Base-by-base conservation (phyloP, 2,329 filamentous ascomycete species). In the Ophiostoma piceae region DNA sequence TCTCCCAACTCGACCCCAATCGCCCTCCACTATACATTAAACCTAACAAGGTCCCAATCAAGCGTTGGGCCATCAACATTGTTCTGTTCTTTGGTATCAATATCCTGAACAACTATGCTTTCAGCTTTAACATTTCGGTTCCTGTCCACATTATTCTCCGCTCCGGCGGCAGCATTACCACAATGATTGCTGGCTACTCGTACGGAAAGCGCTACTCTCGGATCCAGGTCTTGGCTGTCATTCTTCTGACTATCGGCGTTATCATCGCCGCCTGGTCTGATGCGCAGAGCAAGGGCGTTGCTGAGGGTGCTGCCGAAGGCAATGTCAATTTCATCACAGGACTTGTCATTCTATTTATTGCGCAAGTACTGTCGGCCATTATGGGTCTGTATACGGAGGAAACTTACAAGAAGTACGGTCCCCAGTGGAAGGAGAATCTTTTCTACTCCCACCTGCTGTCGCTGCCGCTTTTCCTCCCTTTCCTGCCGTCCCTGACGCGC, bases 341-440 rank as follows among this genome's bases (percentile, higher is more conserved):
- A 2, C 89, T 99, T 14, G 79, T 85, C 2, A 90, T 99, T 67
- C 86, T 99, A 19, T 91, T 96, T 65, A 78, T 96, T 51, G 95
- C 95, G 1, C 95, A 99, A 80, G 80, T 96, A 4, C 85, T 98
- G 29, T 96, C 93, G 8, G 93, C 95, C 29, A 90, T 94, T 76
- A 97, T 98, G 90, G 95, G 95, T 4, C 86, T 97, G 39, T 98
- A 97, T 78, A 94, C 94, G 0, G 94, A 99, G 78, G 88, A 93
- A 74, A 92, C 94, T 0, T 99, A 98, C 81, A 86, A 86, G 71
- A 86, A 85, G 70, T 93, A 97, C 78, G 93, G 94, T 6, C 91
- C 91, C 39, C 90, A 95, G 78, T 98, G 95, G 92, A 91, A 90
- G 75, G 95, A 98, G 79, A 97, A 97, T 74, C 84, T 99, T 14